Evolutionary conservation across 257 asterid genomes (phyloP).

Genomic region (Linaria vulgaris): DNA sequence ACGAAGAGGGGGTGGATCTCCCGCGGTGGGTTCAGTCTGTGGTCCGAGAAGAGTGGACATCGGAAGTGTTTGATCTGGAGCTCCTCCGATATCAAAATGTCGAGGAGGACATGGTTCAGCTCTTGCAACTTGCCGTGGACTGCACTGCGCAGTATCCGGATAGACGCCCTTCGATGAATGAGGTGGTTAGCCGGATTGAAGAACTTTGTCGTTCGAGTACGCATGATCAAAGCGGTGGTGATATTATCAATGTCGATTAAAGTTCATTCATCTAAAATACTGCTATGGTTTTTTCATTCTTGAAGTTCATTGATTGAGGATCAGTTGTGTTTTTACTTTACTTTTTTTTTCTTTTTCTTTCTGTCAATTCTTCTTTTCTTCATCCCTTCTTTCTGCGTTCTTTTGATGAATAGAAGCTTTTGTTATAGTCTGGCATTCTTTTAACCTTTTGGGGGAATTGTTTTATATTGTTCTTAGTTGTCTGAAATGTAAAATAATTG

Average conservation of each 20-base stretch:
- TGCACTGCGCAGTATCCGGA: conserved; percentile 61
- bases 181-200: conserved; percentile 41
- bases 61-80: conserved; percentile 58
- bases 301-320: conserved; percentile 38
- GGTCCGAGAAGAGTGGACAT: conserved; percentile 62
- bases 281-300: conserved; percentile 38
- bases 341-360: conserved; percentile 14
- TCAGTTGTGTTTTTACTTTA: conserved; percentile 21
- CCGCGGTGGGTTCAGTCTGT: conserved; percentile 71
- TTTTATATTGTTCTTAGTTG: conserved; percentile 18
- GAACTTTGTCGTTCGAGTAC: conserved; percentile 41
- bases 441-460: conserved; percentile 12
- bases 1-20: conserved; percentile 66
- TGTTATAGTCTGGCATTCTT: background rate
- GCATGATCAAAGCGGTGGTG: conserved; percentile 19
- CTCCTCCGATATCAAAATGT: conserved; percentile 60
- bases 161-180: conserved; percentile 51
- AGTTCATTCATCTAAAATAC: conserved; percentile 4
- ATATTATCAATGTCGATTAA: conserved; percentile 22
- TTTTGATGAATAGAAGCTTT: conserved; percentile 12
- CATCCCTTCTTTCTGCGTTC: conserved; percentile 16
- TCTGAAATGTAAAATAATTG: conserved; percentile 37
- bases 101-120: conserved; percentile 70
- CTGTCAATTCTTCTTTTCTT: background rate
- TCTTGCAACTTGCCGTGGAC: conserved; percentile 59